Evolutionary conservation across 2,329 filamentous ascomycete species (phyloP).

Genomic region (Colletotrichum phormii): DNA sequence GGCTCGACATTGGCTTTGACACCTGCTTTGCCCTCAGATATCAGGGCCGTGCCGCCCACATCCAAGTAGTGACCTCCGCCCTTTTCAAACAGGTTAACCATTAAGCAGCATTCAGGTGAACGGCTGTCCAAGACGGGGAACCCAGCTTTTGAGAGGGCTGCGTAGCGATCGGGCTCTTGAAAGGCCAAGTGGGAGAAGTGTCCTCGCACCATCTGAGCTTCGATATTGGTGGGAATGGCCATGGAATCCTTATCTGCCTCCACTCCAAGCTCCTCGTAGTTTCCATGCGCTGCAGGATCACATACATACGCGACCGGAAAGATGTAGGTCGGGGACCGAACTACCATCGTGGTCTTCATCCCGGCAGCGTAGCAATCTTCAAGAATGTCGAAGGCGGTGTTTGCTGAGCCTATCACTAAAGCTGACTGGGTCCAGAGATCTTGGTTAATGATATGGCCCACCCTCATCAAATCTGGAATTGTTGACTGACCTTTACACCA

Average conservation of each 20-base stretch:
- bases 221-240: constrained; percentile 5
- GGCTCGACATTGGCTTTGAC: constrained; percentile 45
- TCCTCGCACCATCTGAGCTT: background rate
- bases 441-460: background rate
- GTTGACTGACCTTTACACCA: background rate
- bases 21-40: constrained; percentile 43
- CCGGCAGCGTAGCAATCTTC: constrained; percentile 46
- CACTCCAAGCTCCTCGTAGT: constrained; percentile 34
- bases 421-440: constrained; percentile 38
- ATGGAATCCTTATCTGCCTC: constrained; percentile 7
- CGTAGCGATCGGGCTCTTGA: constrained; percentile 24
- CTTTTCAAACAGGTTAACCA: constrained; percentile 41
- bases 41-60: constrained; percentile 41
- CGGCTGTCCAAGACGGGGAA: constrained; percentile 19
- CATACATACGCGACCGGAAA: constrained; percentile 44
- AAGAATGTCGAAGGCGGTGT: constrained; percentile 54
- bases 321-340: constrained; percentile 49
- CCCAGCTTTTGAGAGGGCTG: background rate
- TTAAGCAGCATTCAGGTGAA: constrained; percentile 5
- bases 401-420: constrained; percentile 51
- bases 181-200: background rate
- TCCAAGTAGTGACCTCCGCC: constrained; percentile 51
- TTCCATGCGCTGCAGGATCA: background rate
- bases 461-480: background rate
- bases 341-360: constrained; percentile 47